Conservation (phyloP, 2,329 filamentous ascomycete species). For the Chrysosporium queenslandicum region DNA sequence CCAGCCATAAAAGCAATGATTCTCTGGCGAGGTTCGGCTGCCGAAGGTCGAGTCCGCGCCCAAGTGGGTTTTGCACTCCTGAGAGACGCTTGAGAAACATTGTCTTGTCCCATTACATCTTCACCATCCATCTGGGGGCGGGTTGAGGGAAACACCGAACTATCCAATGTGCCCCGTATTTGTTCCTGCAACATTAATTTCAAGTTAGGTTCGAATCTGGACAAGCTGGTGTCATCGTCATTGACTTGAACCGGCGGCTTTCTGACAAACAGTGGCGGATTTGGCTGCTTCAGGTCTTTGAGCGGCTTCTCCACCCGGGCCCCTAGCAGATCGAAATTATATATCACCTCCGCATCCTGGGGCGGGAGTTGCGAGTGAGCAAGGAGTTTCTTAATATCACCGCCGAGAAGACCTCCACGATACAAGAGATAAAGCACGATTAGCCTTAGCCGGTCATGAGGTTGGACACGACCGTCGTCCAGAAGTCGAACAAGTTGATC, state of each 20-base stretch:
- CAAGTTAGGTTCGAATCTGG: conserved; percentile 71
- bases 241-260: conserved; percentile 48
- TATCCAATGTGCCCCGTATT: conserved; percentile 57
- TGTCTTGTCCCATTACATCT: conserved; percentile 35
- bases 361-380: conserved; percentile 70
- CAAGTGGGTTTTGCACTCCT: conserved; percentile 89
- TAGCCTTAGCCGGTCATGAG: conserved; percentile 69
- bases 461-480: conserved; percentile 66
- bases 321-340: conserved; percentile 70
- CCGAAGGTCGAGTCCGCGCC: conserved; percentile 70
- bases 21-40: conserved; percentile 73
- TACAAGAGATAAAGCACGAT: conserved; percentile 79
- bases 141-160: conserved; percentile 59
- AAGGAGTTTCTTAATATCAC: conserved; percentile 75
- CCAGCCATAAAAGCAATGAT: conserved; percentile 92
- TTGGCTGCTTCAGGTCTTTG: conserved; percentile 62
- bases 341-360: conserved; percentile 60
- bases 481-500: conserved; percentile 78
- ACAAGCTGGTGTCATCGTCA: conserved; percentile 72
- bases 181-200: conserved; percentile 74
- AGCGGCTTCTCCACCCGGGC: conserved; percentile 60
- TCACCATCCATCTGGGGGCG: conserved; percentile 52
- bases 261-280: conserved; percentile 59
- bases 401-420: conserved; percentile 69
- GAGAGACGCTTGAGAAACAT: conserved; percentile 60